phyloP scores from a whole-genome alignment of 192 early-diverging fungal species.

The Gamsiella multidivaricata region DNA sequence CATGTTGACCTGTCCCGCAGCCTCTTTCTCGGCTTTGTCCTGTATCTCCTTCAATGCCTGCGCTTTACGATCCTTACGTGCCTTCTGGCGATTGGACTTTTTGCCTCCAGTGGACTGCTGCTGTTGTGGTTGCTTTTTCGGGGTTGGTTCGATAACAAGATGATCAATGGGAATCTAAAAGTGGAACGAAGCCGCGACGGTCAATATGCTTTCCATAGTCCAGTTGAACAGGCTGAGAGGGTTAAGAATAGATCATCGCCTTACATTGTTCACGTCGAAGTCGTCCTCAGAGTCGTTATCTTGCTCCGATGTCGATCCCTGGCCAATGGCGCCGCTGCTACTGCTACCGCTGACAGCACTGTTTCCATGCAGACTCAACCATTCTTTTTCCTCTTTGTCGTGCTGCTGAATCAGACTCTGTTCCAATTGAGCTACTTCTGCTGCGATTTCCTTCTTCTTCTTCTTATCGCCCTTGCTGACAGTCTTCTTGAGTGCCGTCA shows the following conservation, averaged over 20 bases:
- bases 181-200: too few relatives aligned
- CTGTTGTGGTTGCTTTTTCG: slow-evolving; percentile 25
- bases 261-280: slow-evolving; percentile 48
- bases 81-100: slow-evolving; percentile 60
- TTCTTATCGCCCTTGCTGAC: slow-evolving; percentile 86
- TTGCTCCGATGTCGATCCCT: not conserved
- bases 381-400: slow-evolving; percentile 63
- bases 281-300: slow-evolving; percentile 42
- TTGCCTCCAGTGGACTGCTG: slow-evolving; percentile 21
- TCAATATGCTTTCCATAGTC: not conserved
- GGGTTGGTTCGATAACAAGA: slow-evolving; percentile 21
- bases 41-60: slow-evolving; percentile 78
- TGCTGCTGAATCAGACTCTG: slow-evolving; percentile 69
- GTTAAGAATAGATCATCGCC: not conserved
- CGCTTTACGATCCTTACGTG: slow-evolving; percentile 75
- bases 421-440: slow-evolving; percentile 77
- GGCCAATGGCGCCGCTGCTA: not conserved
- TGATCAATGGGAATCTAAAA: slow-evolving; percentile 53
- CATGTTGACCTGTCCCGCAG: slow-evolving; percentile 78
- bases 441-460: slow-evolving; percentile 84
- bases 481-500: slow-evolving; percentile 82
- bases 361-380: slow-evolving; percentile 22
- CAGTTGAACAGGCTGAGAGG: too few relatives aligned
- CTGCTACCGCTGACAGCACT: not conserved
- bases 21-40: slow-evolving; percentile 81